Base-by-base conservation (phyloP, 2,329 filamentous ascomycete species). In the Decorospora gaudefroyi region DNA sequence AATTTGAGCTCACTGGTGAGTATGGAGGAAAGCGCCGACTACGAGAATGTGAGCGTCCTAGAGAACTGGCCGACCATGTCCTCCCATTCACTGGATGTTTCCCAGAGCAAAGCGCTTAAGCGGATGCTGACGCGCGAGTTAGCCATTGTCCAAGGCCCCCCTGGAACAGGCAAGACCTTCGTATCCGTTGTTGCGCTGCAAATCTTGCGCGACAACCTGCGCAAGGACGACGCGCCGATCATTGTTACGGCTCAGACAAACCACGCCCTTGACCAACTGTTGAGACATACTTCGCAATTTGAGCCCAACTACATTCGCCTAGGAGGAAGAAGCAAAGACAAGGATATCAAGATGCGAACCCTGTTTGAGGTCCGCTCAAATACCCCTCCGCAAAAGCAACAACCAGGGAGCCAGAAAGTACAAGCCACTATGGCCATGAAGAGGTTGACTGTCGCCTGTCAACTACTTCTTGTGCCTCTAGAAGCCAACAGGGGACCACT, bases 231-330 rank as follows among this genome's bases (percentile, higher is more conserved):
- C 44, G 78, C 84, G 6, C 88, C 88, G 0, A 84, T 96, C 19
- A 77, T 96, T 13, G 48, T 96, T 3, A 81, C 90, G 0, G 90
- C 89, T 6, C 90, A 96, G 59, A 96, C 90, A 0, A 96, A 96
- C 46, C 90, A 96, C 68, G 90, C 90, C 0, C 73, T 96, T 0
- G 90, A 96, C 57, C 90, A 96, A 62, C 75, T 96, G 0, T 74
- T 96, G 0, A 72, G 74, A 1, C 81, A 85, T 41, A 76, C 90
- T 11, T 74, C 82, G 1, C 62, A 73, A 4, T 86, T 86, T 54
- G 84, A 86, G 55, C 67, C 72, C 0, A 77, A 81, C 1, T 84
- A 90, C 44, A 72, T 86, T 34, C 79, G 85, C 6, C 70, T 88
- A 7, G 90, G 90, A 28, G 83, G 85, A 2, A 80, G 87, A 19